A percentile compares a stretch with the other conserved stretches of the same genome.
phyloP scores from a whole-genome alignment of 1,284 basidiomycete genomes.

The Prillingera fragicola region DNA sequence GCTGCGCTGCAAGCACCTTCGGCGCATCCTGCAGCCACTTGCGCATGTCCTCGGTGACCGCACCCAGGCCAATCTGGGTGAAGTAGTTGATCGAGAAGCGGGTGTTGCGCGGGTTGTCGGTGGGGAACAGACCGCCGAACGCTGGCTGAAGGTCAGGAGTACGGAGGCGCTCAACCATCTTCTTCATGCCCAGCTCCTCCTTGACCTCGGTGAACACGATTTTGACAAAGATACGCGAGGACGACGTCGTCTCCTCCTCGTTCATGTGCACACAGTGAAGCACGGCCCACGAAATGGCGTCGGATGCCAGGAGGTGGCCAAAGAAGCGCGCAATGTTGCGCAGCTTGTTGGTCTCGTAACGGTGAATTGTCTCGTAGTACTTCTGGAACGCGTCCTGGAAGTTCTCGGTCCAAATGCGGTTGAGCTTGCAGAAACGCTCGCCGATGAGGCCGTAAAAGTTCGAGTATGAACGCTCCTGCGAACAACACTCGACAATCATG shows the following conservation, averaged over 20 bases:
- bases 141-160: constrained; percentile 72
- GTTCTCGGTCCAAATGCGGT: constrained; percentile 84
- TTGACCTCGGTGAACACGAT: constrained; percentile 92
- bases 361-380: constrained; percentile 95
- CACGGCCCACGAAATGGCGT: constrained; percentile 83
- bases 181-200: constrained; percentile 85
- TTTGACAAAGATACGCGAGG: constrained; percentile 95
- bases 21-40: constrained; percentile 93
- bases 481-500: constrained; percentile 99
- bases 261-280: constrained; percentile 85
- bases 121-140: constrained; percentile 84
- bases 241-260: constrained; percentile 95
- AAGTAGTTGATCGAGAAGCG: constrained; percentile 98
- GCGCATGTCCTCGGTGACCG: constrained; percentile 91
- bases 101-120: constrained; percentile 93
- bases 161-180: constrained; percentile 75
- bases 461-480: constrained; percentile 94
- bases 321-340: constrained; percentile 97
- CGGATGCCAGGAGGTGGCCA: constrained; percentile 77
- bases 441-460: constrained; percentile 94
- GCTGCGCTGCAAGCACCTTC: constrained; percentile 83
- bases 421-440: constrained; percentile 93
- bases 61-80: constrained; percentile 86
- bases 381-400: constrained; percentile 82
- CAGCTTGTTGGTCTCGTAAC: constrained; percentile 96